Percentiles rank a stretch among this genome's conserved stretches.
These are phyloP conservation scores for Bruguiera gymnorhiza DNA, from an alignment of 345 rosid genomes.

Conservation along the genomic window DNA sequence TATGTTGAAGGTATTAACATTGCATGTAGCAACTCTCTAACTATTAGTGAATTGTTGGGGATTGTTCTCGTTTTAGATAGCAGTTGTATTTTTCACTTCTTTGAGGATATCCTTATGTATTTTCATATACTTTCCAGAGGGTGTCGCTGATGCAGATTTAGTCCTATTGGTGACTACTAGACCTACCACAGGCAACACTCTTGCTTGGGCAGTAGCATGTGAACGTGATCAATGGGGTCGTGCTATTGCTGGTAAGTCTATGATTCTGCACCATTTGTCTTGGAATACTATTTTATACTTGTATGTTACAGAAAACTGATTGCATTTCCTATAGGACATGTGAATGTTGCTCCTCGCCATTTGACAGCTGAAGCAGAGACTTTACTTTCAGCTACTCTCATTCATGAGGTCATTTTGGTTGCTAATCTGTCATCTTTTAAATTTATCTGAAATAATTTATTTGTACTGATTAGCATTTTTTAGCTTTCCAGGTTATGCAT, in stretches of 20 bases:
- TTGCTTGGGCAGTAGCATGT: conserved; percentile 99
- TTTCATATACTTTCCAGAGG: conserved; percentile 46
- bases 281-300: neutral
- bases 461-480: conserved; percentile 10
- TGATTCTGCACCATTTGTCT: neutral
- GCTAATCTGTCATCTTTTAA: conserved; percentile 12
- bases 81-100: conserved; percentile 1
- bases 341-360: conserved; percentile 99
- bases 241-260: conserved; percentile 81
- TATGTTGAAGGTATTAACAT: conserved; percentile 76
- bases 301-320: conserved; percentile 1
- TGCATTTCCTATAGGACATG: conserved; percentile 63
- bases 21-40: conserved; percentile 8
- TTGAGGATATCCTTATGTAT: conserved; percentile 9
- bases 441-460: neutral
- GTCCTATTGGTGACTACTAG: conserved; percentile 96
- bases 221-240: conserved; percentile 99
- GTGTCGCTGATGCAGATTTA: conserved; percentile 86
- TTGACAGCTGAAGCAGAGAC: conserved; percentile 96
- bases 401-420: conserved; percentile 68
- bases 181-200: conserved; percentile 98
- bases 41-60: conserved; percentile 7
- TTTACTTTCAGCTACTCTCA: conserved; percentile 92
- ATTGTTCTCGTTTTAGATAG: neutral
- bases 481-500: conserved; percentile 79